Evolutionary conservation across 495 filamentous ascomycete genomes (phyloP), one percentile per base, ranked within the genome.

Genomic region (Hamigera avellanea): DNA sequence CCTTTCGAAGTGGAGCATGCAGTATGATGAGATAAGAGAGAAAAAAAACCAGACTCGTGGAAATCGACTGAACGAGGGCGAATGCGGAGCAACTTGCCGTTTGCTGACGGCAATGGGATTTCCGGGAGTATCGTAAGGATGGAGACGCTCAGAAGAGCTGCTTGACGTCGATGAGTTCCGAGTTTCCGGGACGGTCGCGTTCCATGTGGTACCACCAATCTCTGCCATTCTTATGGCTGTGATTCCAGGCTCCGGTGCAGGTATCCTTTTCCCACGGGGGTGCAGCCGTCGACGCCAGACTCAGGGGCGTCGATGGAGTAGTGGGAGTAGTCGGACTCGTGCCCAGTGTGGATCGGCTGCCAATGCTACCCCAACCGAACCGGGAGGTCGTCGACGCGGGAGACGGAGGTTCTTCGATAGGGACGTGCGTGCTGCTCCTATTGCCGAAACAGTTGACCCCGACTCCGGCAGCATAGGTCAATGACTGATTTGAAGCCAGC

Each of bases 191-290:
- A 13, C 65, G 62, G 35, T 69, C 65, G 16, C 65, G 60, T 42
- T 69, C 65, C 47, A 66, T 59, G 38, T 69, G 65, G 40, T 59
- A 66, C 65, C 63, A 69, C 65, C 65, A 69, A n/a, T 66, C 63
- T 12, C 59, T 56, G 17, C 63, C 63, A 26, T 33, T 50, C 29
- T 60, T 59, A 27, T 66, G 62, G 33, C 47, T 46, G 28, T 50
- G 48, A 39, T 69, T 69, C 65, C 65, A 69, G 17, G 62, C 57
- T 14, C 65, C 65, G 17, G 59, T 69, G 43, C 65, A 69, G 16
- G 51, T 58, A 33, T 69, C 65, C 37, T 57, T 63, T 2, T 61
- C 60, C 65, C 62, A 67, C 2, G 60, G 62, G 8, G 64, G 45
- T 6, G 52, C 45, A 2, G 46, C 39, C n/a, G 43, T 36, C 2